These are phyloP conservation scores for Colletotrichum eremochloae DNA, from an alignment of 2,329 filamentous ascomycete species.

Conservation along the genomic window DNA sequence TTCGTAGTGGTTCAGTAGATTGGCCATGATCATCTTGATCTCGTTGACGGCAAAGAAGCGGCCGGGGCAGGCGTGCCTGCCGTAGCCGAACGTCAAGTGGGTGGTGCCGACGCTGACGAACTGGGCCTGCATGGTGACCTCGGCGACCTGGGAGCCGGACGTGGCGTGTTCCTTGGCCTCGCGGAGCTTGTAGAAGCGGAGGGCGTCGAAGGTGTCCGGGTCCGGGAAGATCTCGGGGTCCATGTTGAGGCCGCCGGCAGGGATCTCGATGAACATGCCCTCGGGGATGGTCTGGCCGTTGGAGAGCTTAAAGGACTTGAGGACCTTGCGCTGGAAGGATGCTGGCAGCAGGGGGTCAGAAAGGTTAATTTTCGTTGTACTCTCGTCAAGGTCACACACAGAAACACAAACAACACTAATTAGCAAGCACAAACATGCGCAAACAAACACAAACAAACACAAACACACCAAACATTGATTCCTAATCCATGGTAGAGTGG, in stretches of 20 bases:
- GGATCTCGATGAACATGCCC: constrained; percentile 58
- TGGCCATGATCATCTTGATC: constrained; percentile 44
- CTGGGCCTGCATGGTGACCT: constrained; percentile 50
- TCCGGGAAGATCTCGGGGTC: constrained; percentile 55
- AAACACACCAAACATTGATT: neutral
- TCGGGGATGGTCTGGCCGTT: constrained; percentile 64
- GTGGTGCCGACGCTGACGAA: constrained; percentile 54
- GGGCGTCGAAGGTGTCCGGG: constrained; percentile 60
- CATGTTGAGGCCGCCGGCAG: constrained; percentile 52
- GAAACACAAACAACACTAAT: neutral
- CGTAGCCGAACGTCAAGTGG: constrained; percentile 42
- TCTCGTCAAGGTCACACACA: too few species aligned
- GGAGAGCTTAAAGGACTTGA: constrained; percentile 64
- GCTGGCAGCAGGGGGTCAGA: constrained; percentile 44
- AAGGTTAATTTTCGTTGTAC: neutral
- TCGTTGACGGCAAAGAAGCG: constrained; percentile 43
- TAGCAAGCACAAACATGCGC: too few species aligned
- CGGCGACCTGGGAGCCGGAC: constrained; percentile 36
- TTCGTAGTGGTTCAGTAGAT: constrained; percentile 40
- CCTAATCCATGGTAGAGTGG: neutral
- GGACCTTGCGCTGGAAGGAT: constrained; percentile 64
- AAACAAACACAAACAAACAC: neutral
- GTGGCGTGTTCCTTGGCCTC: constrained; percentile 44
- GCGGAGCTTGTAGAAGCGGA: constrained; percentile 63
- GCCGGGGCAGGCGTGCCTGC: constrained; percentile 43